Evolutionary conservation across 1,139 yeast species (phyloP).

Genomic region (Yamadazyma dushanensis): DNA sequence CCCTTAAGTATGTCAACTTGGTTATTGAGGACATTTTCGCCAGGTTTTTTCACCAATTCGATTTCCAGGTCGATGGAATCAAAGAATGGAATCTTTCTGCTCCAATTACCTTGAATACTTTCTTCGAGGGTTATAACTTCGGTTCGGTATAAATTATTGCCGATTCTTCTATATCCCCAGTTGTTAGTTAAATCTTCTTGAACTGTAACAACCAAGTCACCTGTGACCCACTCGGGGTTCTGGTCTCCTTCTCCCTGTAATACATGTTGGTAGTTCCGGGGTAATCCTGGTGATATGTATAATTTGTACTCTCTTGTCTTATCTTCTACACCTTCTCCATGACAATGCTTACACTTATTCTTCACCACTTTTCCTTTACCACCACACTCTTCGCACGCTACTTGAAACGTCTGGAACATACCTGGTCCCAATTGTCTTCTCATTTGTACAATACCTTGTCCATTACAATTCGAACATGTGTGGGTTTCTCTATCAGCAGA

Average conservation of each 20-base stretch:
- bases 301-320: conserved; percentile 59
- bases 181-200: conserved; percentile 54
- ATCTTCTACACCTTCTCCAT: conserved; percentile 65
- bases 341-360: conserved; percentile 65
- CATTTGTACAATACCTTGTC: conserved; percentile 68
- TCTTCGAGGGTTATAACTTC: conserved; percentile 75
- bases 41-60: conserved; percentile 47
- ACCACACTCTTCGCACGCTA: conserved; percentile 73
- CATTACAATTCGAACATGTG: conserved; percentile 67
- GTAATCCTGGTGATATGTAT: conserved; percentile 69
- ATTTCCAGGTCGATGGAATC: conserved; percentile 56
- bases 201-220: conserved; percentile 67
- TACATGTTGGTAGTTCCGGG: conserved; percentile 57
- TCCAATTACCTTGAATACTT: conserved; percentile 81
- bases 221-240: conserved; percentile 78
- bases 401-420: conserved; percentile 82
- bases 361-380: conserved; percentile 74
- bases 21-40: conserved; percentile 58
- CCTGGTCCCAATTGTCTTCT: conserved; percentile 84
- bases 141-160: conserved; percentile 71
- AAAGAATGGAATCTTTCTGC: conserved; percentile 60
- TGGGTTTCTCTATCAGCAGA: conserved; percentile 73
- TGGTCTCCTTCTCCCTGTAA: conserved; percentile 81
- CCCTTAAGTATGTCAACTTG: conserved; percentile 69
- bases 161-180: conserved; percentile 85